Conservation (phyloP, 768 basidiomycete genomes). For the Mycena vitilis region DNA sequence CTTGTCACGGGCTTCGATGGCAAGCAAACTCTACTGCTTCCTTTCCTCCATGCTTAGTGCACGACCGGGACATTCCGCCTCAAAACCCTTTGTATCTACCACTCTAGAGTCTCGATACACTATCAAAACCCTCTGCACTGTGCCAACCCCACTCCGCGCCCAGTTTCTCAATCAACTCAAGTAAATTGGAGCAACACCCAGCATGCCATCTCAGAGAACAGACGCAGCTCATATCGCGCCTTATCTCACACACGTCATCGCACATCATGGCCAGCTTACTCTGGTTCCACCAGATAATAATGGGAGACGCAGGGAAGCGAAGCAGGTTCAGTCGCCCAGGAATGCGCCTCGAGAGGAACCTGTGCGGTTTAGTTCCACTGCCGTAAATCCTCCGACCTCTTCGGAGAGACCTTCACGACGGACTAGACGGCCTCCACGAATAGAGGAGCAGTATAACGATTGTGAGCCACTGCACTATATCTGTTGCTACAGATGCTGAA, state of each 20-base stretch:
- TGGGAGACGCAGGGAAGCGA: slow-evolving; percentile 58
- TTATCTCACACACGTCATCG: slow-evolving; percentile 68
- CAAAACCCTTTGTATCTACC: no score
- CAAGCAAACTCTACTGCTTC: slow-evolving; percentile 11
- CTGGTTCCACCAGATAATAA: slow-evolving; percentile 63
- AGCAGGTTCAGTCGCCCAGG: slow-evolving; percentile 49
- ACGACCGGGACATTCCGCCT: slow-evolving; percentile 18
- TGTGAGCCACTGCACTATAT: slow-evolving; percentile 19
- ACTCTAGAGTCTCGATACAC: no score
- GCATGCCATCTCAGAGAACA: slow-evolving; percentile 59
- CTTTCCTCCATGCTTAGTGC: slow-evolving; percentile 27
- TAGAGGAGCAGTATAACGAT: slow-evolving; percentile 25
- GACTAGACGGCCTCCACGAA: slow-evolving; percentile 11
- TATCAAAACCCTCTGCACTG: no score
- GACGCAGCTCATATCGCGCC: slow-evolving; percentile 66
- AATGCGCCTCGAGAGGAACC: slow-evolving; percentile 58
- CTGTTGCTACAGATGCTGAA: slow-evolving; percentile 43
- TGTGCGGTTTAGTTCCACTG: slow-evolving; percentile 57
- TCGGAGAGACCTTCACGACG: slow-evolving; percentile 12
- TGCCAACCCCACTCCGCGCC: no score
- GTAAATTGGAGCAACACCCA: not conserved
- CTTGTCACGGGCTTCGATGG: not conserved
- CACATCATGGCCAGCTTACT: slow-evolving; percentile 64
- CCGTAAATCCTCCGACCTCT: slow-evolving; percentile 41
- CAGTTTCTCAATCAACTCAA: no score